Percentiles rank a stretch among this genome's conserved stretches.
Conservation (phyloP, 2,329 filamentous ascomycete species). For the Epichloe glyceriae region DNA sequence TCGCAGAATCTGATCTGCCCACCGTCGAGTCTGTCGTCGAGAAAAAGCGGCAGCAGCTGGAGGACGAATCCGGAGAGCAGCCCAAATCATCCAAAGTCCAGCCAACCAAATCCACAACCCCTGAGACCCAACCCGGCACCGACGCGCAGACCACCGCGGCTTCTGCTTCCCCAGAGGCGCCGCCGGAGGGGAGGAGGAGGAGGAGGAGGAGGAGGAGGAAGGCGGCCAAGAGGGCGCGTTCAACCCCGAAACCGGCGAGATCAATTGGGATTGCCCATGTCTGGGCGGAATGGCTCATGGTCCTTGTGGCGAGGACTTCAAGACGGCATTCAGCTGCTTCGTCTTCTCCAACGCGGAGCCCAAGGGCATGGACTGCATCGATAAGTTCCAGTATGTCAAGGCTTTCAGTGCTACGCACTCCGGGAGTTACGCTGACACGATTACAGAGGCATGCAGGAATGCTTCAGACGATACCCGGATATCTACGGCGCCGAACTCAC, state of each 20-base stretch:
- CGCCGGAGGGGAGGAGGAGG: conserved; percentile 18
- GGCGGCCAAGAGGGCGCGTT: conserved; percentile 83
- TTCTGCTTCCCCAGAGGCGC: conserved; percentile 31
- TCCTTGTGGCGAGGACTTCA: conserved; percentile 92
- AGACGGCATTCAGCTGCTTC: conserved; percentile 93
- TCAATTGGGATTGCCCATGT: conserved; percentile 99
- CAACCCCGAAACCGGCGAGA: conserved; percentile 96
- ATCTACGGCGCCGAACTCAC: conserved; percentile 82
- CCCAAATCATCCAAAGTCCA: conserved; percentile 8
- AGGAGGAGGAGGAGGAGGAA: conserved; percentile 48
- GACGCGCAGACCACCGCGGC: conserved; percentile 13
- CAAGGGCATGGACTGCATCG: conserved; percentile 95
- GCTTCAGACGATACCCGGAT: conserved; percentile 86
- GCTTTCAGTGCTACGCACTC: neutral
- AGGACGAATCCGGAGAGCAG: conserved; percentile 18
- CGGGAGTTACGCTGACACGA: conserved; percentile 13
- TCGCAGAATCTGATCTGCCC: conserved; percentile 42
- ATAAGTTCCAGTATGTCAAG: conserved; percentile 77
- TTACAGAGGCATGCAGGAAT: conserved; percentile 84
- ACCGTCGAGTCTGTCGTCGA: conserved; percentile 57
- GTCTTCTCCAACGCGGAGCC: conserved; percentile 91
- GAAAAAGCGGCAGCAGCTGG: conserved; percentile 42
- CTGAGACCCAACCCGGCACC: conserved; percentile 14
- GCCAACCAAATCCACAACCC: conserved; percentile 11
- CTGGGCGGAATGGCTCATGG: conserved; percentile 94